Conservation (phyloP, 75 land plant species). For the Pseudotsuga menziesii region DNA sequence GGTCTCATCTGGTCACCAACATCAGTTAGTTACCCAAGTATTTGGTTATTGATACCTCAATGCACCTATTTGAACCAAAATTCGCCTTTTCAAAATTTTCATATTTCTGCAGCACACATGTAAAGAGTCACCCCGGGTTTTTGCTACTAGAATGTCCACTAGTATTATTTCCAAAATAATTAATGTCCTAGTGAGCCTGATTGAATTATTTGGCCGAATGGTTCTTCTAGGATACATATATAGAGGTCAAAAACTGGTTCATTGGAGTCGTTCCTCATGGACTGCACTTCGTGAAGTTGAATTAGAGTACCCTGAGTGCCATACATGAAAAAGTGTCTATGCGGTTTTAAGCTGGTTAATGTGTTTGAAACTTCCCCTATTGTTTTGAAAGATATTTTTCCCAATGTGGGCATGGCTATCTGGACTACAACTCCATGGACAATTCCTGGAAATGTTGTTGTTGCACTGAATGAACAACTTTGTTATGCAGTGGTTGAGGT, state of each 20-base stretch:
- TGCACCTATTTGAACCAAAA: no score
- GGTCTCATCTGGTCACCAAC: no score
- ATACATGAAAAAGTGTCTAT: conserved; percentile 84
- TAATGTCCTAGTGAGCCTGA: no score
- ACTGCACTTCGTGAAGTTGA: conserved; percentile 99
- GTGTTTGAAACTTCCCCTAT: conserved; percentile 35
- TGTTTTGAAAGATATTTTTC: conserved; percentile 50
- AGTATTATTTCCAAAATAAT: no score
- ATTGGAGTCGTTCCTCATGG: conserved; percentile 99
- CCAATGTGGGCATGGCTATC: conserved; percentile 70
- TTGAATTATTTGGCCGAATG: conserved; percentile 94
- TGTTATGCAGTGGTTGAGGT: conserved; percentile 81
- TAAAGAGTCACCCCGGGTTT: no score
- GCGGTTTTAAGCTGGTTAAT: conserved; percentile 66
- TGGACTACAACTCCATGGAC: conserved; percentile 99
- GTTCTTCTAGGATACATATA: conserved; percentile 80
- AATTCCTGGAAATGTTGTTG: conserved; percentile 89
- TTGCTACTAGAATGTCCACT: no score
- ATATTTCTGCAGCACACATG: no score
- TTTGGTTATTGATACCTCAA: no score
- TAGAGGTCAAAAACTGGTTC: conserved; percentile 94
- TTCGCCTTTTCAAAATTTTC: no score
- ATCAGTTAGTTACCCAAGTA: no score
- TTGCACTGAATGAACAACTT: conserved; percentile 90
- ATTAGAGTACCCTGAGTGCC: conserved; percentile 98